A percentile compares a stretch with the other conserved stretches of the same genome.
Conservation (phyloP, 139 green algal species). For the Microglena sp. region DNA sequence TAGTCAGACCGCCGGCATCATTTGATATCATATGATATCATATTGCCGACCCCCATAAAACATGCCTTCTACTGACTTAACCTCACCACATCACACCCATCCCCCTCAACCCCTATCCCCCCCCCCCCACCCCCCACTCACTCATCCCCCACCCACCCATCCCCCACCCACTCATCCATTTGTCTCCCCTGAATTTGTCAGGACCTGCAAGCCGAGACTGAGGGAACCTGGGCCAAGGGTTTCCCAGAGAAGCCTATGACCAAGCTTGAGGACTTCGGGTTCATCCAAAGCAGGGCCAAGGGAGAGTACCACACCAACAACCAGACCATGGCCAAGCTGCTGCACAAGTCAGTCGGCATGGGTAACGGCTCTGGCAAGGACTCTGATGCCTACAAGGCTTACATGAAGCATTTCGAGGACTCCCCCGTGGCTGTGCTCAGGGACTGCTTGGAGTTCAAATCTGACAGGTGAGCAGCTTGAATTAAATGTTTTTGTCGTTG, state of each 20-base stretch:
- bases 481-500: slow-evolving; percentile 1
- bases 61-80: no score
- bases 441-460: slow-evolving; percentile 82
- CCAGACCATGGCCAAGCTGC: slow-evolving; percentile 96
- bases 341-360: slow-evolving; percentile 96
- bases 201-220: slow-evolving; percentile 84
- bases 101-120: no score
- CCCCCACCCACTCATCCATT: no score
- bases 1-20: no score
- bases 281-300: slow-evolving; percentile 77
- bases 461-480: no score
- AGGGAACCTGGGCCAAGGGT: slow-evolving; percentile 78
- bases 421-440: slow-evolving; percentile 70
- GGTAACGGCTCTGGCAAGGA: slow-evolving; percentile 38
- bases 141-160: no score
- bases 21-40: no score
- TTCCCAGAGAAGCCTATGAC: slow-evolving; percentile 84
- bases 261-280: slow-evolving; percentile 97
- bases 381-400: slow-evolving; percentile 68
- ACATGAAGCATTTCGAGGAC: slow-evolving; percentile 77
- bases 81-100: no score
- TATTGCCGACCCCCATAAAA: no score
- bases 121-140: no score
- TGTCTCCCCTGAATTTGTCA: no score
- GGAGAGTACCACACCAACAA: slow-evolving; percentile 98